These are phyloP conservation scores for Spathaspora sp. DNA, from an alignment of 1,139 yeast genomes.

Conservation along the genomic window DNA sequence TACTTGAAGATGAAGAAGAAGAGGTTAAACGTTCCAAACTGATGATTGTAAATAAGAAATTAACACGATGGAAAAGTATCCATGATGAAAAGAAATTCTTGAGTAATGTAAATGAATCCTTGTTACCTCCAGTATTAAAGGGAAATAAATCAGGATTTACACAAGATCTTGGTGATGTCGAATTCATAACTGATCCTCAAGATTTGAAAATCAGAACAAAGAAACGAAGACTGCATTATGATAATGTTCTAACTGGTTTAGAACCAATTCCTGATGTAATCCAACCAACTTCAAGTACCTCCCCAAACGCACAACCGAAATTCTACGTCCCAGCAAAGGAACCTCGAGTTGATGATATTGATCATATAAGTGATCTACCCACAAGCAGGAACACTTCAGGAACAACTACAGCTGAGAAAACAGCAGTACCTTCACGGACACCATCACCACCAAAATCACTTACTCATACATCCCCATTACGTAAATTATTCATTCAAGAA, in stretches of 20 bases:
- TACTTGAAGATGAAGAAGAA: background rate
- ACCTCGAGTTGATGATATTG: slow-evolving; percentile 24
- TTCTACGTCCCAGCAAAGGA: slow-evolving; percentile 24
- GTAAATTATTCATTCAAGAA: slow-evolving; percentile 29
- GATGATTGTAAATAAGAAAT: slow-evolving; percentile 14
- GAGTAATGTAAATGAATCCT: slow-evolving; percentile 30
- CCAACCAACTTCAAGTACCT: slow-evolving; percentile 13
- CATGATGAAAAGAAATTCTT: slow-evolving; percentile 33
- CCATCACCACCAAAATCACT: slow-evolving; percentile 15
- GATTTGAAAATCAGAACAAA: slow-evolving; percentile 1
- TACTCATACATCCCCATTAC: slow-evolving; percentile 21
- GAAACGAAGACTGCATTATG: slow-evolving; percentile 9
- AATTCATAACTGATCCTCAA: background rate
- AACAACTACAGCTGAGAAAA: slow-evolving; percentile 14
- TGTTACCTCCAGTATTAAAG: slow-evolving; percentile 38
- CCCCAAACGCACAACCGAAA: background rate
- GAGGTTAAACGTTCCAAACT: background rate
- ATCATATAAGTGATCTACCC: slow-evolving; percentile 26
- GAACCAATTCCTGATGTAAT: slow-evolving; percentile 31
- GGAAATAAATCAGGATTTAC: slow-evolving; percentile 7
- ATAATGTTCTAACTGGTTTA: slow-evolving; percentile 26
- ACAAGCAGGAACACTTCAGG: slow-evolving; percentile 16
- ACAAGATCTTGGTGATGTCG: background rate
- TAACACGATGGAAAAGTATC: slow-evolving; percentile 29
- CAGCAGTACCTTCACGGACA: slow-evolving; percentile 6